These are phyloP conservation scores for Pichia nakasei DNA, from an alignment of 805 yeast species.

Conservation along the genomic window DNA sequence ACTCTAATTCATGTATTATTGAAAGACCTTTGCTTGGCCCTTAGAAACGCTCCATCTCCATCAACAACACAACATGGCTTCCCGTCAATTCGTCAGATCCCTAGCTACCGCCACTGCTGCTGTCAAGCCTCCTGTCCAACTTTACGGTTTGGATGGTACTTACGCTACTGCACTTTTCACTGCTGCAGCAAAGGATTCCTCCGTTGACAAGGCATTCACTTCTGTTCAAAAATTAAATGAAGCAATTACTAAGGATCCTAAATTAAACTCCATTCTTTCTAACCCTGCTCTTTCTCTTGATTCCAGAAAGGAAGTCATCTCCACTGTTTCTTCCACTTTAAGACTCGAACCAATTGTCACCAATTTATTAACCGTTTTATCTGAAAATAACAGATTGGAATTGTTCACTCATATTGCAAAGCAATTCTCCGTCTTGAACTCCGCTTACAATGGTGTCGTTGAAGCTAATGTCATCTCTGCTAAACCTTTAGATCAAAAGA, in stretches of 20 bases:
- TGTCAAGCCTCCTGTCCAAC: slow-evolving; percentile 82
- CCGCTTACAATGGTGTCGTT: slow-evolving; percentile 85
- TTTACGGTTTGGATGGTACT: slow-evolving; percentile 93
- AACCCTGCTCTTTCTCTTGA: slow-evolving; percentile 78
- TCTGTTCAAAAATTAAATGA: slow-evolving; percentile 52
- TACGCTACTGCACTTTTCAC: slow-evolving; percentile 92
- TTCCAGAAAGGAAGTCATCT: slow-evolving; percentile 67
- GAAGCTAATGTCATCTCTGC: slow-evolving; percentile 92
- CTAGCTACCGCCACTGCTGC: slow-evolving; percentile 52
- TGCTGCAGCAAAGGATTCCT: slow-evolving; percentile 78
- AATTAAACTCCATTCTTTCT: slow-evolving; percentile 50
- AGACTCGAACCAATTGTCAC: slow-evolving; percentile 59
- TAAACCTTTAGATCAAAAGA: slow-evolving; percentile 71
- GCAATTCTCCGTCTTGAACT: slow-evolving; percentile 70
- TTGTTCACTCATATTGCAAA: slow-evolving; percentile 55
- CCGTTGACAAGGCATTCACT: slow-evolving; percentile 57
- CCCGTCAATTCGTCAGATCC: slow-evolving; percentile 60
- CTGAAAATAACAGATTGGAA: slow-evolving; percentile 89
- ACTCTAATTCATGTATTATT: too few relatives aligned
- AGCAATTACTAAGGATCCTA: slow-evolving; percentile 52
- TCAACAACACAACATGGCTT: slow-evolving; percentile 36
- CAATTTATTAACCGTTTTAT: slow-evolving; percentile 76
- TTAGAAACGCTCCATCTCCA: too few relatives aligned
- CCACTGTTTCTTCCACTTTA: slow-evolving; percentile 40
- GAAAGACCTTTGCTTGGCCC: too few relatives aligned